Evolutionary conservation across 2,329 filamentous ascomycete species (phyloP), one percentile per base, ranked within the genome.

Genomic region (Colletotrichum musae): DNA sequence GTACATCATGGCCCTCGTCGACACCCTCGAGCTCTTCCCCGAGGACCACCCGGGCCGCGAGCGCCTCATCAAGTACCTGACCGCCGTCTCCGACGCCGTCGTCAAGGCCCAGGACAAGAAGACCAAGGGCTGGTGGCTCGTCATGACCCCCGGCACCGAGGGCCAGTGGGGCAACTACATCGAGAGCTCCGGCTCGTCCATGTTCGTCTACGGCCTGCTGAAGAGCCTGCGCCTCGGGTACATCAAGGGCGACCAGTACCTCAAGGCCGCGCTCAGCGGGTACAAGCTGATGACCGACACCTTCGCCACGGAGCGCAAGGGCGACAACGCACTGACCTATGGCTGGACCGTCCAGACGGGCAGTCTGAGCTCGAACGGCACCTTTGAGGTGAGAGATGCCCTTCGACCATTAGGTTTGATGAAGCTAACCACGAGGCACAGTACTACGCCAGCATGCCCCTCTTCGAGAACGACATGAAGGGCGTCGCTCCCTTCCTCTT

Each of bases 11-110:
- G 82, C 81, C 1, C 75, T 87, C 4, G 79, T 86, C 2, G 85
- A 88, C 65, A 78, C 82, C 4, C 78, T 87, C 9, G 81, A 85
- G 52, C 72, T 84, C 10, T 82, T 82, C 68, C 80, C 81, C 1
- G 67, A 75, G 62, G 70, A 73, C 1, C 80, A 82, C 28, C 72
- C 78, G 1, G 82, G 79, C 12, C 80, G 80, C 68, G 66, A 75
- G 12, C 77, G 78, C 60, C 75, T 86, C n/a, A 71, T 78, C 21
- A 72, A 70, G 4, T 83, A 84, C 72, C 82, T 84, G 59, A 76
- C 75, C 4, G 80, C 80, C 4, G 79, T 85, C 2, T 80, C 84
- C 1, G 76, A 77, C 0, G 83, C 81, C 2, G 71, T 87, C 15
- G 80, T 81, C 65, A 75, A 75, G 16, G 78, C 81, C 0, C 84